Base-by-base conservation (phyloP, 345 rosid species). In the Populus tremula region DNA sequence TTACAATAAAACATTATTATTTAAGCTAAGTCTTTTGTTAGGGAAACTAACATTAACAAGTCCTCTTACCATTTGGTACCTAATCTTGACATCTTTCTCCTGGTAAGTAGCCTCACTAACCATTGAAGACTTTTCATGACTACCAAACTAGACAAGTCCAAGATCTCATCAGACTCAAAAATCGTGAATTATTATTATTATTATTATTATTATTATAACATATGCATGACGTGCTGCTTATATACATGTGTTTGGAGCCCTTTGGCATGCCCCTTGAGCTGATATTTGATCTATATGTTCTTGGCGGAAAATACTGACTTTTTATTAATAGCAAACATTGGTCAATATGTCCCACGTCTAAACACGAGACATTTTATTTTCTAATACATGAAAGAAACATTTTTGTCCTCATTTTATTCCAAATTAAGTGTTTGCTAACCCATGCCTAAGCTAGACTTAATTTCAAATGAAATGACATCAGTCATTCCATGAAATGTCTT, bases 1-100 rank as follows among this genome's bases (percentile, higher is more conserved):
- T 20, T 76, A 81, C 70, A 10, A n/a, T 27, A 17, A 17, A 6
- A 18, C 5, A 8, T 0, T 8, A 69, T 70, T 49, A 79, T 38
- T 56, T 72, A 56, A 49, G 20, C 29, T n/a, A 56, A 80, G 86
- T 87, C 84, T 68, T 72, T 74, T 75, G 92, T 86, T 87, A 83
- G 90, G 89, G 77, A 87, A 89, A 78, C 89, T 77, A 88, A 85
- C 87, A 81, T 81, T 62, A n/a, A 41, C 21, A 77, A 36, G n/a
- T n/a, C 21, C 54, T 73, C 45, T 69, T 70, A n/a, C 80, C 78
- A 73, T 77, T 75, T 64, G 81, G 72, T 71, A 83, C 88, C 88
- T 79, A 83, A 83, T 83, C 70, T 85, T 82, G 84, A 73, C 87
- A 76, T 71, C 72, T 75, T 77, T 78, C 54, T 56, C 23, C 36